These are phyloP conservation scores for Moricandia arvensis DNA, from an alignment of 345 rosid genomes.

Conservation along the genomic window DNA sequence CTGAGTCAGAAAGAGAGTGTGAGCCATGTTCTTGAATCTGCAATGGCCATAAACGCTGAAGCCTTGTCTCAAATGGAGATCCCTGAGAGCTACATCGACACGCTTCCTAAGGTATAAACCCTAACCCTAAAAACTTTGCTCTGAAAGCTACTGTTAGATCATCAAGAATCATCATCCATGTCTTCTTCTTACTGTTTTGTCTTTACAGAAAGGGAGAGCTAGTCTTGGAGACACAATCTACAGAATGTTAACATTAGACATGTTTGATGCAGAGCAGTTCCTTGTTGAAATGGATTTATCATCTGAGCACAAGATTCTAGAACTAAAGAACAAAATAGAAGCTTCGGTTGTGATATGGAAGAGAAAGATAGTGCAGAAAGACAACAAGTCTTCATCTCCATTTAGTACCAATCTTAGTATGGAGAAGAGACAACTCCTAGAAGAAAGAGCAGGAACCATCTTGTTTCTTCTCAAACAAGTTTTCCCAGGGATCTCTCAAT, in stretches of 20 bases:
- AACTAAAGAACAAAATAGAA: not conserved
- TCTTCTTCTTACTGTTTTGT: not conserved
- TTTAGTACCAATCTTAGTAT: not conserved
- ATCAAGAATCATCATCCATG: not conserved
- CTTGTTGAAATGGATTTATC: not conserved
- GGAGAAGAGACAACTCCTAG: not conserved
- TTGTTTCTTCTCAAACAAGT: not conserved
- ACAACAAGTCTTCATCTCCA: not conserved
- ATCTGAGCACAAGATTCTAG: not conserved
- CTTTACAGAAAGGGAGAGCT: not conserved
- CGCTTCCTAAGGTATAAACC: conserved; percentile 72
- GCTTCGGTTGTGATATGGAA: not conserved
- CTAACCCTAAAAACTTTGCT: not conserved
- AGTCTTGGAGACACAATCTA: not conserved
- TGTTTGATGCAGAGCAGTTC: not conserved
- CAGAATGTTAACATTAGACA: not conserved
- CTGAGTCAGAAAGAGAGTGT: conserved; percentile 73
- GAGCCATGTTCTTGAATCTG: conserved; percentile 74
- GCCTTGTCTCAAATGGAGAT: conserved; percentile 76
- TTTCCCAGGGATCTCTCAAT: not conserved
- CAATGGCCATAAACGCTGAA: conserved; percentile 86
- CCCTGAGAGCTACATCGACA: conserved; percentile 82
- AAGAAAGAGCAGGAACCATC: not conserved
- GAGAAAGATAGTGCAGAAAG: not conserved
- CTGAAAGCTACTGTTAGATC: not conserved